Evolutionary conservation across 495 filamentous ascomycete species (phyloP), one percentile per base, ranked within the genome.

Genomic region (Penicillium samsonianum): DNA sequence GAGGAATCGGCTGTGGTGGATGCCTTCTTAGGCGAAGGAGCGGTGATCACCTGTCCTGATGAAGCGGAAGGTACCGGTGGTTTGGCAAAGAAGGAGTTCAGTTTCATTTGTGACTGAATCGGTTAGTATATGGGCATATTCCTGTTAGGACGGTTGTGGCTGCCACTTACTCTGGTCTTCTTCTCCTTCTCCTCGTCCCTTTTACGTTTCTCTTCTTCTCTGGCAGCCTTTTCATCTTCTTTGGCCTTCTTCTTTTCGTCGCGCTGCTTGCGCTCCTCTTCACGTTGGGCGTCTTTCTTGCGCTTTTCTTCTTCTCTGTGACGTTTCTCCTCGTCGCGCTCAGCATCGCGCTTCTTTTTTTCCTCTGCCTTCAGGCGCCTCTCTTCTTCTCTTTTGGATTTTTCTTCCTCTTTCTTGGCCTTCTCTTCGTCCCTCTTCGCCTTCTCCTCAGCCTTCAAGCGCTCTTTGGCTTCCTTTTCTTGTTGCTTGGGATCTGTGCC

Each of bases 41-140:
- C 46, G n/a, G 41, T 57, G 14, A 61, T 33, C 2, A 7, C 53
- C 17, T 59, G 50, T n/a, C 17, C 37, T 2, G 65, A 8, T 8
- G 69, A 30, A 16, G 65, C 47, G 5, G 70, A 41, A 40, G 74
- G 59, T 11, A 67, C 38, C 47, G 67, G 59, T 1, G 80, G 81
- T 59, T 82, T 85, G 5, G 61, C 66, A 54, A 88, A 87, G 69
- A 87, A 88, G n/a, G 80, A 76, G 57, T 84, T 86, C 16, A 88
- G 65, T 56, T 74, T 78, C 44, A 77, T 67, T 82, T 89, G 78
- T 49, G 80, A 70, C 84, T 87, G 50, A 66, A 50, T 10, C 0
- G 42, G 58, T 65, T n/a, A 71, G 50, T 46, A 23, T 44, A 48
- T 25, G 19, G n/a, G 14, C 14, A 28, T 41, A 11, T 16, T 14